Conservation (phyloP, 1,284 basidiomycete species). For the Puccinia horiana region DNA sequence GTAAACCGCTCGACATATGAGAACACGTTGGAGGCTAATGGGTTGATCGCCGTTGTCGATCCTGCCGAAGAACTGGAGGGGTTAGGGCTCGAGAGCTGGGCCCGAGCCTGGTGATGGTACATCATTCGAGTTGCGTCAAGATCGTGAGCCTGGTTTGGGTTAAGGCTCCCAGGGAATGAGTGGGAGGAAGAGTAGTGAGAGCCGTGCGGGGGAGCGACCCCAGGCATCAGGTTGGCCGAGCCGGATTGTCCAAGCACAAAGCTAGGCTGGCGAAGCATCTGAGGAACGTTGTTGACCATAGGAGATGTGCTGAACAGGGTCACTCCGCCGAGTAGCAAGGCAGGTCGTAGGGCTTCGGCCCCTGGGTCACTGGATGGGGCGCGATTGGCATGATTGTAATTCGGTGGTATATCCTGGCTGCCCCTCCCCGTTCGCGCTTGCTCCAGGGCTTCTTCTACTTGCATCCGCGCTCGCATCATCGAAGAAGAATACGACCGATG, state of each 20-base stretch:
- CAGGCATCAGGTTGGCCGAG: slow-evolving; percentile 4
- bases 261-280: slow-evolving; percentile 20
- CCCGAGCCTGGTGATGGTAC: slow-evolving; percentile 17
- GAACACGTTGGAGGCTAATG: slow-evolving; percentile 77
- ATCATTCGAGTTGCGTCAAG: slow-evolving; percentile 3
- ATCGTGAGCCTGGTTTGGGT: background rate
- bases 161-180: background rate
- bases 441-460: slow-evolving; percentile 26
- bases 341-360: background rate
- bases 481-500: slow-evolving; percentile 40
- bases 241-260: slow-evolving; percentile 30
- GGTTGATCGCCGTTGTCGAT: slow-evolving; percentile 59
- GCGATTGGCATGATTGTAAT: background rate
- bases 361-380: slow-evolving; percentile 9
- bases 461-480: slow-evolving; percentile 36
- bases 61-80: slow-evolving; percentile 52
- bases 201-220: slow-evolving; percentile 4
- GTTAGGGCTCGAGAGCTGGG: slow-evolving; percentile 51
- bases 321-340: slow-evolving; percentile 8
- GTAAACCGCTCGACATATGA: slow-evolving; percentile 95
- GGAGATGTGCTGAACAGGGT: slow-evolving; percentile 36
- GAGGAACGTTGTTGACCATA: slow-evolving; percentile 15
- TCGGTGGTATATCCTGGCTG: background rate
- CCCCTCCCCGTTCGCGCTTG: background rate
- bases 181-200: slow-evolving; percentile 5